These are phyloP conservation scores for Potentilla sterilis DNA, from an alignment of 306 rosid species.

Conservation along the genomic window DNA sequence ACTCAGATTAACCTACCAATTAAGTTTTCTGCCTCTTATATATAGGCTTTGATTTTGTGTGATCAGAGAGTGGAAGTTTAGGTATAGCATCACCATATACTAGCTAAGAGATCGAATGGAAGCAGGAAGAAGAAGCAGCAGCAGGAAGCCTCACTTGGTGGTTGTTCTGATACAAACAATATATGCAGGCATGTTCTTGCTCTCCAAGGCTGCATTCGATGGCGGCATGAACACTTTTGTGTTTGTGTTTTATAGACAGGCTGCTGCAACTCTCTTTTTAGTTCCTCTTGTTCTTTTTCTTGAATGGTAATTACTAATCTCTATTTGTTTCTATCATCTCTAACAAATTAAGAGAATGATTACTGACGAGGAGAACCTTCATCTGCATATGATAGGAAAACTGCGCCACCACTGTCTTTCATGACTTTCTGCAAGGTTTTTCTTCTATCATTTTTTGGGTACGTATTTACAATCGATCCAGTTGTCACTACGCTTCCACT, in stretches of 20 bases:
- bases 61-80: background rate
- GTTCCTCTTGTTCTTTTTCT: slow-evolving; percentile 55
- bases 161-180: slow-evolving; percentile 57
- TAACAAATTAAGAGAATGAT: background rate
- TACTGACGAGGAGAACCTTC: background rate
- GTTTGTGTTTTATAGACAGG: slow-evolving; percentile 74
- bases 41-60: background rate
- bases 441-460: slow-evolving; percentile 71
- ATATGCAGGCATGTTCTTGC: slow-evolving; percentile 61
- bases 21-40: background rate
- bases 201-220: slow-evolving; percentile 72
- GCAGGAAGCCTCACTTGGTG: slow-evolving; percentile 33
- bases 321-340: background rate
- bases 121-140: background rate
- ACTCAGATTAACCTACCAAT: background rate
- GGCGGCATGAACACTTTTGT: slow-evolving; percentile 76
- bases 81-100: background rate
- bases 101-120: slow-evolving; percentile 7
- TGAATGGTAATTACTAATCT: slow-evolving; percentile 40
- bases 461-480: background rate
- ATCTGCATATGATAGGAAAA: slow-evolving; percentile 40
- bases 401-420: slow-evolving; percentile 57
- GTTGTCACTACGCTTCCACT: background rate
- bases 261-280: slow-evolving; percentile 51
- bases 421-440: slow-evolving; percentile 66